Conservation (phyloP, 2,329 filamentous ascomycete genomes). For the Triangularia verruculosa region DNA sequence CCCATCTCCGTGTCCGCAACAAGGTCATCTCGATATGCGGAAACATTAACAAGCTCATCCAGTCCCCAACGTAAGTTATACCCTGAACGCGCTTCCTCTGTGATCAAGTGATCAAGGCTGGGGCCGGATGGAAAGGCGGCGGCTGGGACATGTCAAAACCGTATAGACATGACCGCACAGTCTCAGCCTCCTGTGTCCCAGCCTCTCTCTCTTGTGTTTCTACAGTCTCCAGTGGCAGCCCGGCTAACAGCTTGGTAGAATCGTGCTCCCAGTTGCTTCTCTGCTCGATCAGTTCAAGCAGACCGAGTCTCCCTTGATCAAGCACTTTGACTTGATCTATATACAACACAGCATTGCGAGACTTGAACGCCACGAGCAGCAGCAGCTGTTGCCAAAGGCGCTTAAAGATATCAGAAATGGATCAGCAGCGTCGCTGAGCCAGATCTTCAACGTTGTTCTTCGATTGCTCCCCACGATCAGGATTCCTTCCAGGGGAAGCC, state of each 20-base stretch:
- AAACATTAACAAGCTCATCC: constrained; percentile 53
- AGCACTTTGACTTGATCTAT: constrained; percentile 85
- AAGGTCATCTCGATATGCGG: constrained; percentile 59
- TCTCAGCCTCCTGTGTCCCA: neutral
- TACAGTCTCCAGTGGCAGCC: neutral
- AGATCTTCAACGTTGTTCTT: constrained; percentile 79
- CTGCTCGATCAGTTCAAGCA: constrained; percentile 89
- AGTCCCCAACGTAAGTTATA: constrained; percentile 45
- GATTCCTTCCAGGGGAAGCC: constrained; percentile 72
- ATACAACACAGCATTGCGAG: constrained; percentile 73
- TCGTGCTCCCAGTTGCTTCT: constrained; percentile 79
- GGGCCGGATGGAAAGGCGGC: neutral
- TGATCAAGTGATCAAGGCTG: neutral
- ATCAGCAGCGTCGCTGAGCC: constrained; percentile 45
- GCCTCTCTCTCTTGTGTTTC: neutral
- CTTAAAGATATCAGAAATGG: constrained; percentile 64
- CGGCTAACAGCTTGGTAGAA: constrained; percentile 37
- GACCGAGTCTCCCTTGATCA: constrained; percentile 68
- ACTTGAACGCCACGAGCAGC: constrained; percentile 56
- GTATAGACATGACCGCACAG: neutral
- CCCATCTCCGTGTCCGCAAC: constrained; percentile 73
- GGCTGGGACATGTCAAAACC: neutral
- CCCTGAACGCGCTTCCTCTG: neutral
- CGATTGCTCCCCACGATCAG: constrained; percentile 68
- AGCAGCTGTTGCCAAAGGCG: constrained; percentile 68